Evolutionary conservation across 768 basidiomycete genomes (phyloP), one percentile per base, ranked within the genome.

Genomic region (Botryobasidium botryosum): DNA sequence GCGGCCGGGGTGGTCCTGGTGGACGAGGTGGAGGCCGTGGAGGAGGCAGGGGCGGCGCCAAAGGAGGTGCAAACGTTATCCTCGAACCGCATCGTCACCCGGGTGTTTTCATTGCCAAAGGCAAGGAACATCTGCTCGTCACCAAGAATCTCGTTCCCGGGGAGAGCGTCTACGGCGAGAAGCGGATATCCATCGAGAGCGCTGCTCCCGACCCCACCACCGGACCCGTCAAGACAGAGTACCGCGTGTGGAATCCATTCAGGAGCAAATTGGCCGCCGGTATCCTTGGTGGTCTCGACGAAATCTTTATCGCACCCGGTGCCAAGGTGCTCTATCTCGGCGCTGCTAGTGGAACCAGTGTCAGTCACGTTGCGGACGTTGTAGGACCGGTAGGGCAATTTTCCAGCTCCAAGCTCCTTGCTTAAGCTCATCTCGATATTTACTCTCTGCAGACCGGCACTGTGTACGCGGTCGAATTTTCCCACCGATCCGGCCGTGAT

Each of bases 241-340:
- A 96, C 64, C 72, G 94, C 45, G 94, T 99, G 25, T 99, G 94
- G 94, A 99, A 99, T 67, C 94, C 94, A 38, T 99, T 99, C 77
- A 74, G 94, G 53, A 77, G 74, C 59, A 99, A 97, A 69, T 62
- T 99, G 53, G 94, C 94, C 25, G 94, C 94, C 29, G 94, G 94
- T 62, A 84, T 97, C 40, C 68, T 97, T 48, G 86, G 90, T 51
- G 94, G 94, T 56, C 67, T 99, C 63, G 94, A 96, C 56, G 66
- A 86, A 46, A 87, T 97, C 55, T 90, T 71, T 64, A 88, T 99
- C 59, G 71, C 68, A 45, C 94, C 94, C 23, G 94, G 94, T 48
- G 77, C 79, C 55, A 97, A 94, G 69, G 92, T 97, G 37, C 65
- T 99, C 46, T 99, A 97, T 66, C 75, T 99, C 50, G 94, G 94